Conservation (phyloP, 345 rosid genomes). For the Salix arbutifolia region DNA sequence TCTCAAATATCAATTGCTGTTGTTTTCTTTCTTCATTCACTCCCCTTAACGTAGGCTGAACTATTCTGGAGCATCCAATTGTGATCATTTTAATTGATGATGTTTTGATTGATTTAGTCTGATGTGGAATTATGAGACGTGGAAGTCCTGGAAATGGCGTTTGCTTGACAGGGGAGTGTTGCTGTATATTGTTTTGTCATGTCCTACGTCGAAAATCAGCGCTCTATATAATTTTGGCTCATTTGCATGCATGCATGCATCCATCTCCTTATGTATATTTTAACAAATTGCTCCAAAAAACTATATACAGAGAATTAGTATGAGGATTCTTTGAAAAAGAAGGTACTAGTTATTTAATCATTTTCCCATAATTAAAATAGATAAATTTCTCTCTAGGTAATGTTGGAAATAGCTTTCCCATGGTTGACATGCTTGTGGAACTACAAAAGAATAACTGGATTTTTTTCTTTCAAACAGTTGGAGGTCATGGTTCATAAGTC, state of each 20-base stretch:
- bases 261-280: not conserved
- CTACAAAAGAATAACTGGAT: not conserved
- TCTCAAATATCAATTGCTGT: no score
- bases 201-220: not conserved
- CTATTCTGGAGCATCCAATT: no score
- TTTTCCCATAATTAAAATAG: not conserved
- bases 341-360: not conserved
- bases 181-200: not conserved
- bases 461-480: not conserved
- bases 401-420: not conserved
- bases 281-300: not conserved
- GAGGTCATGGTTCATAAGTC: not conserved
- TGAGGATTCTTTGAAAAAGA: not conserved
- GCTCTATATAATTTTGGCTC: not conserved
- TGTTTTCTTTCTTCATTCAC: no score
- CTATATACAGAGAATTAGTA: not conserved
- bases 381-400: not conserved
- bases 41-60: no score
- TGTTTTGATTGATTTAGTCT: not conserved
- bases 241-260: not conserved
- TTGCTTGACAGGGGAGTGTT: not conserved
- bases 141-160: not conserved
- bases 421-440: not conserved
- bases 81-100: not conserved
- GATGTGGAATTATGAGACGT: not conserved